Percentiles rank a stretch among this genome's conserved stretches.
phyloP scores from a whole-genome alignment of 148 eudicot genomes.

The Cornus kousa region DNA sequence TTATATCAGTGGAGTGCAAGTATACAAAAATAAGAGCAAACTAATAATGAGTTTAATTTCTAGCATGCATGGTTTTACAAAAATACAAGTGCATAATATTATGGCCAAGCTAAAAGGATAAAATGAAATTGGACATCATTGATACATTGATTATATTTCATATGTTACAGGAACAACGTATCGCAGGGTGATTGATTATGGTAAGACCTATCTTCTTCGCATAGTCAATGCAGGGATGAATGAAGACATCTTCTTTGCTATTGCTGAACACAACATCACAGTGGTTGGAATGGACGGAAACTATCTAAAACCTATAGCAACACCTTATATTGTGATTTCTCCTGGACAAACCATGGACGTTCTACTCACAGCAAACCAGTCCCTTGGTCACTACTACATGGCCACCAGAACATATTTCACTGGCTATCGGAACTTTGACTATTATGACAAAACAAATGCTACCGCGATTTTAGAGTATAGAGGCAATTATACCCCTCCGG shows the following conservation, averaged over 20 bases:
- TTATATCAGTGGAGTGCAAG: no score
- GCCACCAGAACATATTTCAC: not conserved
- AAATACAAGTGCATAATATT: no score
- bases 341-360: slow-evolving; percentile 4
- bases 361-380: not conserved
- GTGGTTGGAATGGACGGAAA: not conserved
- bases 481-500: slow-evolving; percentile 8
- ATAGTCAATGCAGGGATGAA: not conserved
- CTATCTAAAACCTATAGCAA: not conserved
- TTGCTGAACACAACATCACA: slow-evolving; percentile 1
- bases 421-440: not conserved
- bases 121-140: no score
- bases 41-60: no score
- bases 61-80: no score
- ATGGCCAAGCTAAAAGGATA: no score
- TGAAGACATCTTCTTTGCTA: not conserved
- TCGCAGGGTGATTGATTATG: not conserved
- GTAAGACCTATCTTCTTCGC: not conserved
- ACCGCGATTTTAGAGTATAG: slow-evolving; percentile 13
- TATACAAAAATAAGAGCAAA: no score
- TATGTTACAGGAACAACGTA: not conserved
- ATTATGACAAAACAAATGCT: not conserved
- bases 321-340: not conserved
- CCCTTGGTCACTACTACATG: not conserved
- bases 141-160: not conserved